Evolutionary conservation across 2,329 filamentous ascomycete species (phyloP).

Genomic region (Alternaria sp.): DNA sequence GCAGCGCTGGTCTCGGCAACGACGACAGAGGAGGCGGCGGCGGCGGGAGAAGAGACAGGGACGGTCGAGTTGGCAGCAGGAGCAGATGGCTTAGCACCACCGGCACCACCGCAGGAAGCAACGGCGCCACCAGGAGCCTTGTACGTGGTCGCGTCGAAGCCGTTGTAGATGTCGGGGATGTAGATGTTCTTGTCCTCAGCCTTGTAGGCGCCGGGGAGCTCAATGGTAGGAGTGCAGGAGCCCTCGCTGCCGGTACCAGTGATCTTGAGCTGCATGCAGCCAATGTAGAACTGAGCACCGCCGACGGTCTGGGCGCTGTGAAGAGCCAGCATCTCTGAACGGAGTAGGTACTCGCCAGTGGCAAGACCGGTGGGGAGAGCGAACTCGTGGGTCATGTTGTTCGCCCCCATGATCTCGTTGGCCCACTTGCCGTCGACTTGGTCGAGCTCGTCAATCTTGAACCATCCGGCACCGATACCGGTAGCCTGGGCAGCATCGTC

Average conservation of each 20-base stretch:
- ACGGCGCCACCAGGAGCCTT: constrained; percentile 38
- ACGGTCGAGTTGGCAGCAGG: constrained; percentile 18
- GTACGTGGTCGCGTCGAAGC: constrained; percentile 38
- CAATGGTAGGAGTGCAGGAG: constrained; percentile 47
- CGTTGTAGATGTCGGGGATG: constrained; percentile 46
- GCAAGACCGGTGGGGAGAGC: constrained; percentile 50
- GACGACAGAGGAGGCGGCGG: not conserved
- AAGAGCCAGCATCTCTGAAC: constrained; percentile 56
- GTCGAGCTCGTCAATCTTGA: constrained; percentile 47
- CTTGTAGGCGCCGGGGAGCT: constrained; percentile 51
- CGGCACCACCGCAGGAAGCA: constrained; percentile 33
- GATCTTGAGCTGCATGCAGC: constrained; percentile 50
- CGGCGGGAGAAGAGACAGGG: constrained; percentile 6
- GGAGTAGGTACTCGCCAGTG: constrained; percentile 50
- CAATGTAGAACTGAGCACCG: constrained; percentile 55
- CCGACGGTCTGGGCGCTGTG: constrained; percentile 47
- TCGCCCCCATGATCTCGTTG: constrained; percentile 45
- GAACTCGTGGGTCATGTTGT: constrained; percentile 46
- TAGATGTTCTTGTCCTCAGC: constrained; percentile 42
- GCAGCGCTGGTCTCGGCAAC: constrained; percentile 2
- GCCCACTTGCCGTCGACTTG: constrained; percentile 39
- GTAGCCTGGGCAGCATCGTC: constrained; percentile 58
- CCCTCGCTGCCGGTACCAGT: constrained; percentile 46
- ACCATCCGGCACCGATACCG: constrained; percentile 43
- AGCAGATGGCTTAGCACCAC: constrained; percentile 15